phyloP scores from a whole-genome alignment of 305 asterid species.

The Fraxinus sp. region DNA sequence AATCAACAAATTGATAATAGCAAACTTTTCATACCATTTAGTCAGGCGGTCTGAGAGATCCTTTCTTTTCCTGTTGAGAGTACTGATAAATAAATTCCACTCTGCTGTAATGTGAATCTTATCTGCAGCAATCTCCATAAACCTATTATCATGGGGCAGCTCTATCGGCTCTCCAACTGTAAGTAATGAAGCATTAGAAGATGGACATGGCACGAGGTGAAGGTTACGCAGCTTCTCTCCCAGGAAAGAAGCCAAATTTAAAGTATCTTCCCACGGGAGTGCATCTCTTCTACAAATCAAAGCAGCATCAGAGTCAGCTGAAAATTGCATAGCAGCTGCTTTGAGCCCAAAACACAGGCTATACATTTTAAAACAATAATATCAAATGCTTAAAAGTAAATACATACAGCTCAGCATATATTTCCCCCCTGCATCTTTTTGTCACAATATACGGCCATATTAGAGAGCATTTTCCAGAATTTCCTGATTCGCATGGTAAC shows the following conservation, averaged over 20 bases:
- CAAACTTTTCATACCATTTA: slow-evolving; percentile 60
- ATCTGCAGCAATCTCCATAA: slow-evolving; percentile 30
- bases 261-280: slow-evolving; percentile 59
- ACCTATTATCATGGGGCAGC: slow-evolving; percentile 40
- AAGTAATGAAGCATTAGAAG: slow-evolving; percentile 35
- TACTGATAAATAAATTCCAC: slow-evolving; percentile 53
- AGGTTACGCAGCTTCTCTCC: slow-evolving; percentile 86
- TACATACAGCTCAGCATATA: slow-evolving; percentile 84
- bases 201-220: slow-evolving; percentile 66
- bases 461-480: slow-evolving; percentile 41
- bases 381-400: slow-evolving; percentile 6
- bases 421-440: slow-evolving; percentile 80
- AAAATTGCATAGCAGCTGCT: slow-evolving; percentile 10
- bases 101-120: slow-evolving; percentile 46
- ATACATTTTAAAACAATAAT: neutral
- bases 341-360: slow-evolving; percentile 20
- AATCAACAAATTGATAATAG: slow-evolving; percentile 6
- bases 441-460: slow-evolving; percentile 83
- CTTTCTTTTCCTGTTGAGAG: slow-evolving; percentile 63
- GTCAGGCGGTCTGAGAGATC: slow-evolving; percentile 51
- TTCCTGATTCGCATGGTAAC: slow-evolving; percentile 40
- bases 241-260: slow-evolving; percentile 75
- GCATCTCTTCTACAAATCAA: slow-evolving; percentile 62
- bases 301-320: slow-evolving; percentile 20
- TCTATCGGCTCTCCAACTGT: slow-evolving; percentile 33